Conservation (phyloP, 2,329 filamentous ascomycete species). For the Paraphoma sp. region DNA sequence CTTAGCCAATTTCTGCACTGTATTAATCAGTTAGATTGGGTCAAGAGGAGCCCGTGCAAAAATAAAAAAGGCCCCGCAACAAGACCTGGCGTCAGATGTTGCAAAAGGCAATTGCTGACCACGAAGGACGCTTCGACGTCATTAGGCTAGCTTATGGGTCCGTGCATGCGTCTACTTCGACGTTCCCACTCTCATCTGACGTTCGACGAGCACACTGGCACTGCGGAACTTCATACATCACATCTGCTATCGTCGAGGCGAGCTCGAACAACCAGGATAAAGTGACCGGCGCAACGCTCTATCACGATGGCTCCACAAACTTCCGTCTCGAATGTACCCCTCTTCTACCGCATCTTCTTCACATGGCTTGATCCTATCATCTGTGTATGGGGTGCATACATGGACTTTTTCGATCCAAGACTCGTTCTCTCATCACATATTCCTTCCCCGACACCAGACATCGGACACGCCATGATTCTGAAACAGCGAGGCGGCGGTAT, state of each 20-base stretch:
- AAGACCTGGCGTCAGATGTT: not conserved
- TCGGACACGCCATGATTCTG: conserved; percentile 34
- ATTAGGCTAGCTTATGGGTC: not conserved
- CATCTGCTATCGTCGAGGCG: too few relatives aligned
- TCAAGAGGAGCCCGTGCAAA: too few relatives aligned
- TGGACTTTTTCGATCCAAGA: conserved; percentile 32
- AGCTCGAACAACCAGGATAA: too few relatives aligned
- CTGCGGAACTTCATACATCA: too few relatives aligned
- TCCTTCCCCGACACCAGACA: conserved; percentile 20
- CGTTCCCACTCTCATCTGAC: too few relatives aligned
- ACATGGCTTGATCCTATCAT: conserved; percentile 35
- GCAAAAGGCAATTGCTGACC: not conserved
- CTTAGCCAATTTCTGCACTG: too few relatives aligned
- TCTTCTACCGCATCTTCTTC: conserved; percentile 36
- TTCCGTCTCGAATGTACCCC: conserved; percentile 6
- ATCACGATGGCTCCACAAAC: not conserved
- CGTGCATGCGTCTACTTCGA: not conserved
- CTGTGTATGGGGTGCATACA: conserved; percentile 33
- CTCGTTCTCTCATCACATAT: conserved; percentile 29
- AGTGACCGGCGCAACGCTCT: not conserved
- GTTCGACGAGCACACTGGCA: too few relatives aligned
- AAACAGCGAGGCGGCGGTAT: conserved; percentile 34
- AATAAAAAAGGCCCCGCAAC: too few relatives aligned
- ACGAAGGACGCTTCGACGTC: not conserved
- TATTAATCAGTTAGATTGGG: too few relatives aligned